Evolutionary conservation across 805 yeast species (phyloP).

Genomic region (Saccharomycopsis fodiens): DNA sequence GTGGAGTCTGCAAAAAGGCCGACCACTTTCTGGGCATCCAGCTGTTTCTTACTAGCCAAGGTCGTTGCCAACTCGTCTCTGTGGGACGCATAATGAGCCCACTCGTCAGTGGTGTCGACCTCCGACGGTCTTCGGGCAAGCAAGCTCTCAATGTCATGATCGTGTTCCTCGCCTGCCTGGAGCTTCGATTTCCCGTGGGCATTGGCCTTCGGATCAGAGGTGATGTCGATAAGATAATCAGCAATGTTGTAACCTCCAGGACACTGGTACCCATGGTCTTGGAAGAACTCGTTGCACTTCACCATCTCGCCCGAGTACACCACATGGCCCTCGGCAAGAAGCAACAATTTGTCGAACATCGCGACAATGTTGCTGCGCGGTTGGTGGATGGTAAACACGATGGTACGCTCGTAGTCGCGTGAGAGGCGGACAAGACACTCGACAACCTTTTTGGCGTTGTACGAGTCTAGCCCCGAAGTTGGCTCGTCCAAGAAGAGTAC

Average conservation of each 20-base stretch:
- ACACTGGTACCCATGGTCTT: conserved; percentile 67
- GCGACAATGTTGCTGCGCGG: conserved; percentile 95
- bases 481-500: conserved; percentile 85
- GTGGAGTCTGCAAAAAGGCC: conserved; percentile 12
- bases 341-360: conserved; percentile 71
- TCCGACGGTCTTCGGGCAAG: conserved; percentile 25
- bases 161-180: conserved; percentile 23
- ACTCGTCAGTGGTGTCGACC: conserved; percentile 62
- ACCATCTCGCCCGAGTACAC: conserved; percentile 84
- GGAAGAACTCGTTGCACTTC: conserved; percentile 68
- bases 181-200: conserved; percentile 14
- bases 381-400: conserved; percentile 91
- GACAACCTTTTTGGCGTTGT: conserved; percentile 84
- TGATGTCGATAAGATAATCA: conserved; percentile 85
- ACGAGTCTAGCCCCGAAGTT: conserved; percentile 92
- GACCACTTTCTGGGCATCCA: conserved; percentile 2
- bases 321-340: conserved; percentile 78
- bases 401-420: conserved; percentile 73
- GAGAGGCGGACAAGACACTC: conserved; percentile 79
- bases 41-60: conserved; percentile 44
- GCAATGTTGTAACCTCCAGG: conserved; percentile 92
- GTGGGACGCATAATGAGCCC: conserved; percentile 82
- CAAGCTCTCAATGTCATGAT: conserved; percentile 26
- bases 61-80: conserved; percentile 49
- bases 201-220: conserved; percentile 45